phyloP scores from a whole-genome alignment of 1,139 yeast genomes.

The Zygoascus hellenicus region DNA sequence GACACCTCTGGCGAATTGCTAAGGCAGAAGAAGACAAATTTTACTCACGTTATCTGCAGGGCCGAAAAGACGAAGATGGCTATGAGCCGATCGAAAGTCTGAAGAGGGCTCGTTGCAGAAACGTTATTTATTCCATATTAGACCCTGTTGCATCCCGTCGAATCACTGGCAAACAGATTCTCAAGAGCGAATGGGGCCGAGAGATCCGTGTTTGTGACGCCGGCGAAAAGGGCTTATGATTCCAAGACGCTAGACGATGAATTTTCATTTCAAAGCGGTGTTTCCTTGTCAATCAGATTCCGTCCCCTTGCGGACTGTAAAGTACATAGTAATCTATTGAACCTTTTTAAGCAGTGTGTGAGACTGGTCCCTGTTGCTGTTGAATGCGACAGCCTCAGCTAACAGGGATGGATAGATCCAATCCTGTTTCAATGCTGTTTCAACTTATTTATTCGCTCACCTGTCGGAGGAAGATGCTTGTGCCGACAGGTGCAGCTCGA shows the following conservation, averaged over 20 bases:
- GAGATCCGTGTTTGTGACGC: constrained; percentile 74
- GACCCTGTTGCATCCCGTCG: constrained; percentile 83
- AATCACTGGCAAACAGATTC: constrained; percentile 76
- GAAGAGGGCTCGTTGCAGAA: constrained; percentile 75
- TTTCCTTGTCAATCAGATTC: too few species aligned
- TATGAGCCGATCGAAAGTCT: constrained; percentile 84
- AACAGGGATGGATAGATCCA: too few species aligned
- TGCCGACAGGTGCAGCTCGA: too few species aligned
- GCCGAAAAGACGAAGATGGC: constrained; percentile 73
- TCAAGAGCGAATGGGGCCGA: constrained; percentile 92
- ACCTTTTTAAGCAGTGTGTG: too few species aligned
- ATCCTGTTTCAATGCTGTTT: too few species aligned
- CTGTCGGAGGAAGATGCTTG: too few species aligned
- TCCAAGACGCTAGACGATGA: too few species aligned
- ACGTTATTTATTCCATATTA: constrained; percentile 82
- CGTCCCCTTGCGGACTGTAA: background rate
- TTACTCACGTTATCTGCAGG: constrained; percentile 62
- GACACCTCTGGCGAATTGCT: constrained; percentile 87
- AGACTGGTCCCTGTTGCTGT: too few species aligned
- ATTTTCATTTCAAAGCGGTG: too few species aligned
- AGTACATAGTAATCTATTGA: constrained; percentile 5
- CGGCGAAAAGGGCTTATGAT: constrained; percentile 37
- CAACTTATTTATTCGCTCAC: too few species aligned
- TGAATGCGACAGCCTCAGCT: too few species aligned
- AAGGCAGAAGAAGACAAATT: constrained; percentile 65